A percentile compares a stretch with the other conserved stretches of the same genome.
These are phyloP conservation scores for Chytridium lagenaria DNA, from an alignment of 371 early-diverging fungal species.

Conservation along the genomic window DNA sequence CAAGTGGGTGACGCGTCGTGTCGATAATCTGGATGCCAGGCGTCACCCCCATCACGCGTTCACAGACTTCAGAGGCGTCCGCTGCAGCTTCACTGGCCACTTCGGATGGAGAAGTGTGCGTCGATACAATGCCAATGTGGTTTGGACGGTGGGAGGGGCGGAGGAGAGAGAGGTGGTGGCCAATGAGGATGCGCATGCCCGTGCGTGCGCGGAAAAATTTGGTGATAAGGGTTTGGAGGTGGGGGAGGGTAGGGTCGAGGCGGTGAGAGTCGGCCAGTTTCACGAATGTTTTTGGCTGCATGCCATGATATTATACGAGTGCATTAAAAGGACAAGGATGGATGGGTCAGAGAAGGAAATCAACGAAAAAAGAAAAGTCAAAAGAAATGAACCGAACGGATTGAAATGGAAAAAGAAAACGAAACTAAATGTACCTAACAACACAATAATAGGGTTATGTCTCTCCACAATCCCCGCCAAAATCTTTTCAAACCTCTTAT, in stretches of 20 bases:
- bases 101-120: conserved; percentile 72
- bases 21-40: conserved; percentile 36
- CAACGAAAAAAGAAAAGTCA: no score
- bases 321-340: no score
- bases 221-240: conserved; percentile 84
- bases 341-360: no score
- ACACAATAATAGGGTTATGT: conserved; percentile 17
- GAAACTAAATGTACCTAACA: no score
- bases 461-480: conserved; percentile 12
- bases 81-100: conserved; percentile 77
- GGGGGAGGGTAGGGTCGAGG: conserved; percentile 14
- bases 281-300: conserved; percentile 21
- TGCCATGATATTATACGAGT: no score
- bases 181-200: conserved; percentile 71
- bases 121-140: conserved; percentile 91
- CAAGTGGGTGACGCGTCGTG: conserved; percentile 33
- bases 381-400: no score
- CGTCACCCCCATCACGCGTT: conserved; percentile 80
- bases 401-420: no score
- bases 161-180: conserved; percentile 39
- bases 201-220: conserved; percentile 92
- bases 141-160: conserved; percentile 41
- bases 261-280: conserved; percentile 48
- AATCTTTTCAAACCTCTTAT: neutral
- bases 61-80: conserved; percentile 87